Evolutionary conservation across 371 early-diverging fungal species (phyloP).

Genomic region (Chytridiales sp.): DNA sequence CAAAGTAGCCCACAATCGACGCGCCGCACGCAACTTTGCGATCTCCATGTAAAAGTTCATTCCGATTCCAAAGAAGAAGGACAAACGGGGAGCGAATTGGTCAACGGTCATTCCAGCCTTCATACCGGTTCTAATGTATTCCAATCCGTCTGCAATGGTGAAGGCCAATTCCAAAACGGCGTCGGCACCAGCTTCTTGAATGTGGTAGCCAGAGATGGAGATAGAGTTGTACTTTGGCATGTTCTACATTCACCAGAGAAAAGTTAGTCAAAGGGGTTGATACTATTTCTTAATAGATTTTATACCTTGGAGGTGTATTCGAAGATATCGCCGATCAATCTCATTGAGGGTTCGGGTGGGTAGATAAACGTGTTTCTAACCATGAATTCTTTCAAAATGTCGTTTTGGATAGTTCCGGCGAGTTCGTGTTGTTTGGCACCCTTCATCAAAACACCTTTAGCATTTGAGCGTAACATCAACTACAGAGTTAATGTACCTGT

Average conservation of each 20-base stretch:
- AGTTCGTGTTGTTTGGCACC: slow-evolving; percentile 74
- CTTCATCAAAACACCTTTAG: slow-evolving; percentile 20
- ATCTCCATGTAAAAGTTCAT: slow-evolving; percentile 95
- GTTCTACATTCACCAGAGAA: slow-evolving; percentile 40
- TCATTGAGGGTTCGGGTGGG: slow-evolving; percentile 82
- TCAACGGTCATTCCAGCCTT: slow-evolving; percentile 82
- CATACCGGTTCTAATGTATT: slow-evolving; percentile 56
- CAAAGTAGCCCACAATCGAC: slow-evolving; percentile 77
- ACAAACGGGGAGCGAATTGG: slow-evolving; percentile 81
- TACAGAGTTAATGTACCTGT: slow-evolving; percentile 48
- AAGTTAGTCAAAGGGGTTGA: neutral
- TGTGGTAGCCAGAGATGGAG: slow-evolving; percentile 87
- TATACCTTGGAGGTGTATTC: slow-evolving; percentile 69
- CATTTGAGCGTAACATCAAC: neutral
- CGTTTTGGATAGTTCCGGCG: slow-evolving; percentile 84
- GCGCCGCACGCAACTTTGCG: slow-evolving; percentile 83
- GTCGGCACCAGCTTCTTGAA: slow-evolving; percentile 88
- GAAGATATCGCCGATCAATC: slow-evolving; percentile 82
- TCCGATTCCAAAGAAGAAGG: slow-evolving; percentile 88
- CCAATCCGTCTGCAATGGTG: slow-evolving; percentile 83
- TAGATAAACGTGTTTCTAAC: slow-evolving; percentile 89
- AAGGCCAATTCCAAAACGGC: slow-evolving; percentile 81
- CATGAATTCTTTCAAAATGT: slow-evolving; percentile 90
- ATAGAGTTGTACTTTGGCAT: slow-evolving; percentile 92
- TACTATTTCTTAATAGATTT: neutral